These are phyloP conservation scores for Sarcodon sp. DNA, from an alignment of 768 basidiomycete species.

Conservation along the genomic window DNA sequence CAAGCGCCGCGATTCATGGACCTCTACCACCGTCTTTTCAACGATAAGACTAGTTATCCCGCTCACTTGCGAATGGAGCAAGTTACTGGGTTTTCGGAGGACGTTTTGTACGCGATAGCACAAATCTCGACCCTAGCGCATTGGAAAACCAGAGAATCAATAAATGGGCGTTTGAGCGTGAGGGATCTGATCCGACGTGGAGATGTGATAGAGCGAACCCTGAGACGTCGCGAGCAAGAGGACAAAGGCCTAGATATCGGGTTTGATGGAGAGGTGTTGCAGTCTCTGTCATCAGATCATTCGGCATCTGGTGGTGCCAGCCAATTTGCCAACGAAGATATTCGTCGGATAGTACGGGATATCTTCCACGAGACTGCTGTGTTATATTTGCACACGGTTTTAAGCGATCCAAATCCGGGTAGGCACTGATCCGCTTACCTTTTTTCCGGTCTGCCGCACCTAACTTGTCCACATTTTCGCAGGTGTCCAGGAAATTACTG, in stretches of 20 bases:
- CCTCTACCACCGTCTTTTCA: slow-evolving; percentile 57
- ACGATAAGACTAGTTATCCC: slow-evolving; percentile 20
- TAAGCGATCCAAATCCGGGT: slow-evolving; percentile 64
- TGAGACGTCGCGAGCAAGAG: slow-evolving; percentile 30
- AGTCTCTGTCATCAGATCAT: not conserved
- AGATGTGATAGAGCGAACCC: slow-evolving; percentile 53
- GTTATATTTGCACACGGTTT: slow-evolving; percentile 57
- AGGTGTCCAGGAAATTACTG: slow-evolving; percentile 64
- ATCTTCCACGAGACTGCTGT: slow-evolving; percentile 56
- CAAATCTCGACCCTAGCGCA: slow-evolving; percentile 61
- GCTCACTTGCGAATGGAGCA: slow-evolving; percentile 44
- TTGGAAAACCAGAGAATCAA: slow-evolving; percentile 59
- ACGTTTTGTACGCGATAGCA: slow-evolving; percentile 62
- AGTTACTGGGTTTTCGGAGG: slow-evolving; percentile 70
- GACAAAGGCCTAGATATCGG: slow-evolving; percentile 28
- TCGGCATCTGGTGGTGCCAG: slow-evolving; percentile 1
- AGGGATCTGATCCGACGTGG: slow-evolving; percentile 68
- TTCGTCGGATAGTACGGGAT: slow-evolving; percentile 32
- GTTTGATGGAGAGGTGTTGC: slow-evolving; percentile 15
- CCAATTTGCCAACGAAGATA: slow-evolving; percentile 23
- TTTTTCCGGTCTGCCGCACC: slow-evolving; percentile 1
- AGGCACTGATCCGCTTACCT: slow-evolving; percentile 12
- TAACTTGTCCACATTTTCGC: slow-evolving; percentile 5
- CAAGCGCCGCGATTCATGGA: slow-evolving; percentile 52
- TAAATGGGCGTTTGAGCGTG: slow-evolving; percentile 55